Conservation (phyloP, 176 grass and related monocot genomes). For the Lolium perenne region DNA sequence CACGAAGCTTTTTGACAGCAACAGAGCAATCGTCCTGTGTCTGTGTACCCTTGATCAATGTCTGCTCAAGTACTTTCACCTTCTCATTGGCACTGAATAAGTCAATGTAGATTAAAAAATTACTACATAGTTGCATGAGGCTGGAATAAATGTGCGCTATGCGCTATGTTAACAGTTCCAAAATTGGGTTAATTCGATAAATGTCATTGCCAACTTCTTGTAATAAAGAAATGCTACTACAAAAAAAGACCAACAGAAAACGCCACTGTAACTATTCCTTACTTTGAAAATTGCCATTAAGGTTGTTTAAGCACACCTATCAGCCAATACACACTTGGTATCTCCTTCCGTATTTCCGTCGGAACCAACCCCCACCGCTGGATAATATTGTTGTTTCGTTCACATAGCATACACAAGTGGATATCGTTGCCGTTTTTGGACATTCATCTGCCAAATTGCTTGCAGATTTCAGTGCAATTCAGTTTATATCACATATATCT, state of each 20-base stretch:
- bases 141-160: not conserved
- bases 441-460: too few species aligned
- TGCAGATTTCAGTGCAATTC: too few species aligned
- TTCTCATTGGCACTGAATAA: slow-evolving; percentile 77
- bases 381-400: too few species aligned
- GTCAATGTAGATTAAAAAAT: slow-evolving; percentile 45
- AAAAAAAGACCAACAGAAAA: not conserved
- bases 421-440: too few species aligned
- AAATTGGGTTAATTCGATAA: not conserved
- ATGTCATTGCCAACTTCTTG: not conserved
- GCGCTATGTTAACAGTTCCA: slow-evolving; percentile 16
- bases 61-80: slow-evolving; percentile 76
- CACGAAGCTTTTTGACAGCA: slow-evolving; percentile 74
- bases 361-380: not conserved
- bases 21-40: slow-evolving; percentile 74
- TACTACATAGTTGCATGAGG: slow-evolving; percentile 16
- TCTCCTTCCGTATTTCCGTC: not conserved
- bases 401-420: too few species aligned
- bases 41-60: slow-evolving; percentile 67
- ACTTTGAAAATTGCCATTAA: not conserved
- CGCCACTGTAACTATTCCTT: not conserved
- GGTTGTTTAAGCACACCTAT: not conserved
- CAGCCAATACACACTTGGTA: not conserved
- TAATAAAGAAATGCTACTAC: not conserved
- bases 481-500: too few species aligned